Conservation (phyloP, 306 rosid species). For the Malus sieversii region DNA sequence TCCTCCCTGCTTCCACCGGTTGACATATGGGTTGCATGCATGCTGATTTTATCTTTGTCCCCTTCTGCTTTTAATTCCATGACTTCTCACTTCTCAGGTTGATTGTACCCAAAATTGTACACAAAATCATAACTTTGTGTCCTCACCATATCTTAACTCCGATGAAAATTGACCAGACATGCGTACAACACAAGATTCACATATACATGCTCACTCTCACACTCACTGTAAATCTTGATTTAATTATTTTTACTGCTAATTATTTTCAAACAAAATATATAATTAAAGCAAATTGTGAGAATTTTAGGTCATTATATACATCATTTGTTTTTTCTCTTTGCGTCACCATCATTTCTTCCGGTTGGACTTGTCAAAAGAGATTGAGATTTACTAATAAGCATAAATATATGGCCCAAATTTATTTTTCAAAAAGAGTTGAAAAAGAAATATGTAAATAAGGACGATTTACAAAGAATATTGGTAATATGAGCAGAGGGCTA, state of each 20-base stretch:
- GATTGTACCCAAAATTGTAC: constrained; percentile 25
- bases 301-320: neutral
- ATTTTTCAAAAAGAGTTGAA: neutral
- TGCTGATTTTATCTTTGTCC: constrained; percentile 5
- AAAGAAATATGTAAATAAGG: too few relatives aligned
- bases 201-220: neutral
- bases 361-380: constrained; percentile 11
- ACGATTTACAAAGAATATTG: too few relatives aligned
- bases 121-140: constrained; percentile 24
- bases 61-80: constrained; percentile 1
- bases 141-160: neutral
- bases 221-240: constrained; percentile 1
- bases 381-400: neutral
- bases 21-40: neutral
- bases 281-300: neutral
- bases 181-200: constrained; percentile 22
- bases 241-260: constrained; percentile 7
- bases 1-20: neutral
- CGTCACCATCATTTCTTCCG: constrained; percentile 1
- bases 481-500: too few relatives aligned
- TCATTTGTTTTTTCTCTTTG: neutral
- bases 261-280: neutral
- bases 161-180: constrained; percentile 26
- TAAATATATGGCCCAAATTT: neutral
- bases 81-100: neutral